Conservation (phyloP, 2,329 filamentous ascomycete genomes). For the Cordyceps cateniannulata region DNA sequence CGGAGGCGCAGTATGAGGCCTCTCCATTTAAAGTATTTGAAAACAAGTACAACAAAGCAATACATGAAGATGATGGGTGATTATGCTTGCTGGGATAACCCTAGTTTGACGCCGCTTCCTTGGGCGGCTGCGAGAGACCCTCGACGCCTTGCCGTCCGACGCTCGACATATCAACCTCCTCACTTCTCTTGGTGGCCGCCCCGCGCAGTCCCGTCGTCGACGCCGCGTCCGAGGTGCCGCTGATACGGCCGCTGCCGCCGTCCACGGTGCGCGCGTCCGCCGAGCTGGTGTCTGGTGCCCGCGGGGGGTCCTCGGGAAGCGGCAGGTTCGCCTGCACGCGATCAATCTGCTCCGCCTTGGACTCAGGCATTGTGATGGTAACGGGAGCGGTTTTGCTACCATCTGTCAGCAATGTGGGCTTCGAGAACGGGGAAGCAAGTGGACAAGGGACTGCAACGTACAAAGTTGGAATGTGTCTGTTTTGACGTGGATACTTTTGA, state of each 20-base stretch:
- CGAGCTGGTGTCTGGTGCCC: conserved; percentile 73
- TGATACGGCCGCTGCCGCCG: conserved; percentile 55
- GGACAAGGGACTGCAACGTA: not conserved
- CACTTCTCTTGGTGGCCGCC: conserved; percentile 49
- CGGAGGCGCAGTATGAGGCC: not conserved
- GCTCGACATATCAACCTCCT: conserved; percentile 47
- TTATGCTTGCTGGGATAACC: too few relatives aligned
- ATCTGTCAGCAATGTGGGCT: not conserved
- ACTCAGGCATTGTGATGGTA: conserved; percentile 34
- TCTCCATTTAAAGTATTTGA: too few relatives aligned
- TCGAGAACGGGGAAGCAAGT: not conserved
- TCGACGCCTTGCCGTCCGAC: conserved; percentile 61
- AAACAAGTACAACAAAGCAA: too few relatives aligned
- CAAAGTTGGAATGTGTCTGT: too few relatives aligned
- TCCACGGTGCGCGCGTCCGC: conserved; percentile 62
- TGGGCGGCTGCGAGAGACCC: conserved; percentile 27
- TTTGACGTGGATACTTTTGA: too few relatives aligned
- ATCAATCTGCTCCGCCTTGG: conserved; percentile 60
- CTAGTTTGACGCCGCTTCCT: conserved; percentile 8
- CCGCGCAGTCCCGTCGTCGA: conserved; percentile 49
- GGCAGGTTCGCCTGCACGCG: conserved; percentile 67
- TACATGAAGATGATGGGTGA: too few relatives aligned
- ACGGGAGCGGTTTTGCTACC: not conserved
- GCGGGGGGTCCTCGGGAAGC: conserved; percentile 70
- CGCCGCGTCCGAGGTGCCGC: conserved; percentile 46